phyloP scores from a whole-genome alignment of 2,329 filamentous ascomycete species.

The Zelopaecilomyces penicillatus region DNA sequence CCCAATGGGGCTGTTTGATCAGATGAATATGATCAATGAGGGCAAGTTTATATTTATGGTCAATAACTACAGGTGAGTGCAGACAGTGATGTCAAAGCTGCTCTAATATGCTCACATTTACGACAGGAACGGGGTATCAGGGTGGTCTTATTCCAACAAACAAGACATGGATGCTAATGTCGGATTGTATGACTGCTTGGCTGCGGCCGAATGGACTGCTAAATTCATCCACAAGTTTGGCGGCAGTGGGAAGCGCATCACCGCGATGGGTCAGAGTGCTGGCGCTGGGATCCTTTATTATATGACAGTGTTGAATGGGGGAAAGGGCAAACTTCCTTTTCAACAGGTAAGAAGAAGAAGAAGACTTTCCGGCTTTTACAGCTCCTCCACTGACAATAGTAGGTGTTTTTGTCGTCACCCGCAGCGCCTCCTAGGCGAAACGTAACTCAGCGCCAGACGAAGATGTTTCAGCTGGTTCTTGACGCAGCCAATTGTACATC shows the following conservation, averaged over 20 bases:
- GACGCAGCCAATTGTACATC: constrained; percentile 7
- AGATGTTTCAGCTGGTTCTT: constrained; percentile 9
- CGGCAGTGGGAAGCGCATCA: constrained; percentile 41
- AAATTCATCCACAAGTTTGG: constrained; percentile 44
- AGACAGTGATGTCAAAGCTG: too few relatives aligned
- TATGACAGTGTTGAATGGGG: constrained; percentile 39
- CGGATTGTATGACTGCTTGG: constrained; percentile 13
- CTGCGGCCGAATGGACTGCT: constrained; percentile 12
- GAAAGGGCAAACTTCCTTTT: constrained; percentile 30
- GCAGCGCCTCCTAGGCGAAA: constrained; percentile 9
- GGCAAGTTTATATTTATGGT: constrained; percentile 13
- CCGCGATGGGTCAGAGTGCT: constrained; percentile 42
- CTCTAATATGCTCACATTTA: not conserved
- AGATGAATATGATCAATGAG: constrained; percentile 5
- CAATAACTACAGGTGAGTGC: constrained; percentile 14
- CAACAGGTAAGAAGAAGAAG: constrained; percentile 18
- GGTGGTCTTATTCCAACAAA: constrained; percentile 9
- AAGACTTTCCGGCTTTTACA: not conserved
- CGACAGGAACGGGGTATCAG: constrained; percentile 10
- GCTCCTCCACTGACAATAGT: not conserved
- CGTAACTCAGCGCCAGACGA: constrained; percentile 4
- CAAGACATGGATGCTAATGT: constrained; percentile 13
- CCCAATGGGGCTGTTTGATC: constrained; percentile 13
- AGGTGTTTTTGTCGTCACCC: constrained; percentile 8
- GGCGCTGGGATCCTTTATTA: constrained; percentile 47